Percentiles rank a stretch among this genome's conserved stretches.
phyloP scores from a whole-genome alignment of 2,329 filamentous ascomycete genomes.

The Xylariaceae sp. region DNA sequence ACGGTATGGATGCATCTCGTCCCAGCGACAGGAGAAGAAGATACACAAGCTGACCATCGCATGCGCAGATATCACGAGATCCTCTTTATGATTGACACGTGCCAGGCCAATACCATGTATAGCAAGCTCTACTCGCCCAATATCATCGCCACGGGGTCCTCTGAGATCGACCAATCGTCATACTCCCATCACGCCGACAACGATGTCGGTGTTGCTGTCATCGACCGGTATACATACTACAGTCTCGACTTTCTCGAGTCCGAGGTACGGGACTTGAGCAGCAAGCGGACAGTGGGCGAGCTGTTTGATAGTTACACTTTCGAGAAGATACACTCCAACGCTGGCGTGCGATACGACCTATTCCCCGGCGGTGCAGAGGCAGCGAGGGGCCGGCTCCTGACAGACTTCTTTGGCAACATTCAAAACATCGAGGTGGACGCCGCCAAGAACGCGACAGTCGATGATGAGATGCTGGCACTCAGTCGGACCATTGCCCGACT shows the following conservation, averaged over 20 bases:
- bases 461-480: constrained; percentile 73
- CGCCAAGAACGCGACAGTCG: constrained; percentile 51
- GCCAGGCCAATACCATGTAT: constrained; percentile 99
- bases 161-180: constrained; percentile 89
- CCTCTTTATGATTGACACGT: constrained; percentile 99
- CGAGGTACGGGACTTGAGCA: constrained; percentile 77
- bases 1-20: constrained; percentile 44
- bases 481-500: constrained; percentile 59
- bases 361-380: constrained; percentile 77
- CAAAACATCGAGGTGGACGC: constrained; percentile 90
- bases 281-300: constrained; percentile 85
- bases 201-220: constrained; percentile 95
- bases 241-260: constrained; percentile 95
- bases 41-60: constrained; percentile 39
- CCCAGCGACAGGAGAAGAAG: constrained; percentile 70
- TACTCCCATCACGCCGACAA: constrained; percentile 98
- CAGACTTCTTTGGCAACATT: constrained; percentile 97
- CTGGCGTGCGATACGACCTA: constrained; percentile 91
- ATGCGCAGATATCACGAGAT: constrained; percentile 78
- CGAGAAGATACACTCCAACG: constrained; percentile 87
- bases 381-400: constrained; percentile 74
- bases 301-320: constrained; percentile 95
- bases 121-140: constrained; percentile 97
- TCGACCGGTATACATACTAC: constrained; percentile 98
- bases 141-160: constrained; percentile 96